Conservation (phyloP, 345 rosid species). For the Physaria fendleri region DNA sequence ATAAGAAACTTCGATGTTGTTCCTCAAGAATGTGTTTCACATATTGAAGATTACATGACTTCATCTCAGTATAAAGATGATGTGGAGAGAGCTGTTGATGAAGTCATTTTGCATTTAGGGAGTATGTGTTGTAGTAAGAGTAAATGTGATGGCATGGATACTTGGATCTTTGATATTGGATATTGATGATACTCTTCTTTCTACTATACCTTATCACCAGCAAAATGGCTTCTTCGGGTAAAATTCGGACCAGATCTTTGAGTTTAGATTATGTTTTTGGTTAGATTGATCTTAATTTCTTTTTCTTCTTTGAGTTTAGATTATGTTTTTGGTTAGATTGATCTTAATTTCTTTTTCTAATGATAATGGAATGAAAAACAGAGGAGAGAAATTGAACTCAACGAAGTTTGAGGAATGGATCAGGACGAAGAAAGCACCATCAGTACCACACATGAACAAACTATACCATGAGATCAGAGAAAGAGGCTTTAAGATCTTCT, state of each 20-base stretch:
- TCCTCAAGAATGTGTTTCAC: conserved; percentile 56
- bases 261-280: neutral
- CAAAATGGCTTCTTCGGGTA: conserved; percentile 57
- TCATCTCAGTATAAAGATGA: conserved; percentile 58
- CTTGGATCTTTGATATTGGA: conserved; percentile 76
- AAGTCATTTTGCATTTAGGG: conserved; percentile 41
- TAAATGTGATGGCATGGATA: conserved; percentile 52
- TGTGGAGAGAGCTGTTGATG: conserved; percentile 42
- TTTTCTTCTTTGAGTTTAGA: neutral
- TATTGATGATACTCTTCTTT: conserved; percentile 64
- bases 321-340: neutral
- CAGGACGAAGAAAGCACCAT: conserved; percentile 50
- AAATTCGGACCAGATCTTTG: neutral
- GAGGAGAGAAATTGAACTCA: conserved; percentile 61
- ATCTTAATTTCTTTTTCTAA: neutral
- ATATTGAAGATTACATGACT: conserved; percentile 57
- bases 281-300: neutral
- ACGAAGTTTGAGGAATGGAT: conserved; percentile 63
- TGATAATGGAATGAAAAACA: conserved; percentile 13
- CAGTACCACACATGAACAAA: conserved; percentile 44
- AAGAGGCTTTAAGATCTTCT: conserved; percentile 61
- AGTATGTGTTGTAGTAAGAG: conserved; percentile 37
- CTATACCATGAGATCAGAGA: conserved; percentile 57
- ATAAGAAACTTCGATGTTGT: conserved; percentile 53
- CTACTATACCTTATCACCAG: conserved; percentile 67